Evolutionary conservation across 169 alveolate species (phyloP).

Genomic region (Eimeria sp.): DNA sequence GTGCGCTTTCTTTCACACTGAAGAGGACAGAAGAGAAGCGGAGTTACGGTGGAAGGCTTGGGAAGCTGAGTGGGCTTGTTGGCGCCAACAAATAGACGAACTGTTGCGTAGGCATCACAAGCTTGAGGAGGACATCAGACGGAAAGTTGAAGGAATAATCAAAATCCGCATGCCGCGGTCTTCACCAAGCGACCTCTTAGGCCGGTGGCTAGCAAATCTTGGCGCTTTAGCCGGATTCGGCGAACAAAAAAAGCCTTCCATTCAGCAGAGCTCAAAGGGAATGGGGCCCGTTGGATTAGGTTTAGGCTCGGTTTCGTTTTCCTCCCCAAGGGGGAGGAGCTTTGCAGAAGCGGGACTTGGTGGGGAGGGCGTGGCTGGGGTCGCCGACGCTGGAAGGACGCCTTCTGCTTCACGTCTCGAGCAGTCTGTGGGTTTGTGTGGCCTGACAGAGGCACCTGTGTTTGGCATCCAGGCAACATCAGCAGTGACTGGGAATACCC

Average conservation of each 20-base stretch:
- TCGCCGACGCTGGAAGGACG: background rate
- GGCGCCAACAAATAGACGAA: conserved; percentile 78
- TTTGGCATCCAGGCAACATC: background rate
- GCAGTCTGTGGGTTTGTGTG: conserved; percentile 6
- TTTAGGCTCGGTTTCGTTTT: background rate
- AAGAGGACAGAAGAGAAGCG: conserved; percentile 62
- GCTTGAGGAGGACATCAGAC: conserved; percentile 58
- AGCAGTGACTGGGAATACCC: background rate
- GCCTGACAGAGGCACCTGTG: background rate
- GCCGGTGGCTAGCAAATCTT: background rate
- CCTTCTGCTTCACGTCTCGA: background rate
- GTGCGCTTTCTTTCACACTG: conserved; percentile 79
- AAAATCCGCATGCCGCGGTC: conserved; percentile 79
- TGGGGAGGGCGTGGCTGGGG: background rate
- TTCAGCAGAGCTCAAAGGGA: conserved; percentile 47
- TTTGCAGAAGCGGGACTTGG: background rate
- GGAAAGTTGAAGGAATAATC: conserved; percentile 76
- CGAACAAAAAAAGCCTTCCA: background rate
- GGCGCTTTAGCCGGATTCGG: conserved; percentile 10
- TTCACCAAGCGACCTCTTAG: conserved; percentile 2
- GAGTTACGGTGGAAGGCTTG: conserved; percentile 62
- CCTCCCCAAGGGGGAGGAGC: background rate
- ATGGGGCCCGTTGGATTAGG: conserved; percentile 14
- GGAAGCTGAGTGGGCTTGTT: conserved; percentile 76
- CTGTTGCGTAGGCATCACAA: conserved; percentile 59